phyloP scores from a whole-genome alignment of 176 grass and related monocot genomes.

The Rhynchospora pubera region DNA sequence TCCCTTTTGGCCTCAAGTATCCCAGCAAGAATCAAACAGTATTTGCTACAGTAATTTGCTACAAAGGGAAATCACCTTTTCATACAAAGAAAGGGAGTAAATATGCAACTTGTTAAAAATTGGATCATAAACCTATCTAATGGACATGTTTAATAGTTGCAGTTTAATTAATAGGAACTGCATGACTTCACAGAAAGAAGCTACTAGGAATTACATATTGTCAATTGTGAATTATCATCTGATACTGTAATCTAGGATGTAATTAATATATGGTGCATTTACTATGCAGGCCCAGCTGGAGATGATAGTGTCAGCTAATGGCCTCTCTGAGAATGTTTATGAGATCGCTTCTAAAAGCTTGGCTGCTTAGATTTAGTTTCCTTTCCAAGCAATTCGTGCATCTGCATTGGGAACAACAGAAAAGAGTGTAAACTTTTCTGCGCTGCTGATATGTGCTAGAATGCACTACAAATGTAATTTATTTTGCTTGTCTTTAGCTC shows the following conservation, averaged over 20 bases:
- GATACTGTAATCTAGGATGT: background rate
- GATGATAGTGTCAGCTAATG: slow-evolving; percentile 83
- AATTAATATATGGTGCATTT: background rate
- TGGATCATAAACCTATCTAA: background rate
- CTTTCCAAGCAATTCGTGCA: background rate
- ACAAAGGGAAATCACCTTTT: background rate
- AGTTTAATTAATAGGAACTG: background rate
- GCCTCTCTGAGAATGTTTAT: slow-evolving; percentile 90
- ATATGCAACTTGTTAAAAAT: background rate
- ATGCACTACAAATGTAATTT: background rate
- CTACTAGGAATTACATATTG: background rate
- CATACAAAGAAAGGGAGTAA: background rate
- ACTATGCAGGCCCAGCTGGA: slow-evolving; percentile 71
- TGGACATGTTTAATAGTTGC: background rate
- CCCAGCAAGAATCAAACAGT: background rate
- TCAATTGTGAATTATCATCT: background rate
- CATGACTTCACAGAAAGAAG: background rate
- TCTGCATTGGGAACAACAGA: background rate
- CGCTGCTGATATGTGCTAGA: background rate
- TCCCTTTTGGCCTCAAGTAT: background rate
- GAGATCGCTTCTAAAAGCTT: slow-evolving; percentile 92
- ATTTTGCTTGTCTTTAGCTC: background rate
- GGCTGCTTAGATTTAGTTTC: slow-evolving; percentile 38
- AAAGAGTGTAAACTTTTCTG: background rate
- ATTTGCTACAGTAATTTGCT: background rate